Evolutionary conservation across 805 yeast genomes (phyloP).

Genomic region (Metschnikowia lachancei): DNA sequence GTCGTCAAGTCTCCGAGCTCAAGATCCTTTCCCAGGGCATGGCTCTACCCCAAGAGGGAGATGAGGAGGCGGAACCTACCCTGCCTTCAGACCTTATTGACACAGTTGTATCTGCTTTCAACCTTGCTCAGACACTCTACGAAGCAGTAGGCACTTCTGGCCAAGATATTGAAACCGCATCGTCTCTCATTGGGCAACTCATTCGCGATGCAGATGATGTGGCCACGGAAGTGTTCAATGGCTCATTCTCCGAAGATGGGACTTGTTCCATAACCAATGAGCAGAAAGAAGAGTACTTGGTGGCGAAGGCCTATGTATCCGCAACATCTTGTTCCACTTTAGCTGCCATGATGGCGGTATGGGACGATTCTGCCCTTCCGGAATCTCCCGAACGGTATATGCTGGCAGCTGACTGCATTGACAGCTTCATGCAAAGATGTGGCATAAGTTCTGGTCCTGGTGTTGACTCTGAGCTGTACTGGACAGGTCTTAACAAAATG

Average conservation of each 20-base stretch:
- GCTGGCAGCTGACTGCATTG: conserved; percentile 43
- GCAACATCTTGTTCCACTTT: conserved; percentile 14
- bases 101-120: conserved; percentile 29
- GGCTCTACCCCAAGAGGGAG: no score
- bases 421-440: conserved; percentile 41
- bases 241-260: conserved; percentile 12
- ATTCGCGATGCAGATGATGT: conserved; percentile 20
- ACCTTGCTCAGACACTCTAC: conserved; percentile 30
- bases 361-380: conserved; percentile 33
- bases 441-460: conserved; percentile 18
- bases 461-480: conserved; percentile 23
- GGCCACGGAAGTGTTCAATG: conserved; percentile 20
- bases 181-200: conserved; percentile 22
- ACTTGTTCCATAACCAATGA: conserved; percentile 18
- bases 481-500: conserved; percentile 43
- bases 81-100: conserved; percentile 33
- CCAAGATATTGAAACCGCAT: not conserved
- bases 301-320: conserved; percentile 26
- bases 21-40: conserved; percentile 6
- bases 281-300: conserved; percentile 31
- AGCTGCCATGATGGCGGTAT: conserved; percentile 27
- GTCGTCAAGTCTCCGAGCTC: conserved; percentile 26
- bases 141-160: conserved; percentile 19
- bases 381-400: conserved; percentile 37
- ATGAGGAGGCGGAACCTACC: not conserved